A percentile compares a stretch with the other conserved stretches of the same genome.
Conservation (phyloP, 371 early-diverging fungal genomes). For the Lichtheimia ramosa region DNA sequence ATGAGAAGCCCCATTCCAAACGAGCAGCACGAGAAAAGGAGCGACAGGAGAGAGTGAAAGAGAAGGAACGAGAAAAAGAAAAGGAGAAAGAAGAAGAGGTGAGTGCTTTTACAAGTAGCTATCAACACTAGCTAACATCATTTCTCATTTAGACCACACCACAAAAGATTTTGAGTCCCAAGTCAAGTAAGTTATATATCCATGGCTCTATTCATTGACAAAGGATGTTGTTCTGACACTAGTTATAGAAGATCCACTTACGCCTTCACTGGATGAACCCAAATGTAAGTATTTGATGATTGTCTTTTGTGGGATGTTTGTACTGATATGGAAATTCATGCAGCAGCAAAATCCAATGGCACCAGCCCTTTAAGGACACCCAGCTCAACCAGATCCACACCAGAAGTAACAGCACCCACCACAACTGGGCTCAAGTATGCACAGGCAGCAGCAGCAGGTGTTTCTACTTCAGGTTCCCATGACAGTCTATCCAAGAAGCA, state of each 20-base stretch:
- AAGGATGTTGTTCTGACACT: too few species aligned
- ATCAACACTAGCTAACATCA: too few species aligned
- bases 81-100: slow-evolving; percentile 27
- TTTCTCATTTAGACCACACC: too few species aligned
- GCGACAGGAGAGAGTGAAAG: not conserved
- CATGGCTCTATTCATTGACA: too few species aligned
- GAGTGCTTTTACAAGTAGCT: not conserved
- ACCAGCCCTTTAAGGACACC: slow-evolving; percentile 12
- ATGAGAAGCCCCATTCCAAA: slow-evolving; percentile 26
- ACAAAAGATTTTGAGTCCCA: too few species aligned
- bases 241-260: slow-evolving; percentile 1
- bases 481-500: slow-evolving; percentile 11
- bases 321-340: too few species aligned
- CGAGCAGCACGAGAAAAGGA: slow-evolving; percentile 27
- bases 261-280: slow-evolving; percentile 1
- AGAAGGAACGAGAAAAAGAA: slow-evolving; percentile 38
- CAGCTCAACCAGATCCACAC: not conserved
- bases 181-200: too few species aligned
- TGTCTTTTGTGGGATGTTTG: too few species aligned
- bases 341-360: not conserved
- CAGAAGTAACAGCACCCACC: not conserved
- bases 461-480: slow-evolving; percentile 3
- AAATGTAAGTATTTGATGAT: too few species aligned
- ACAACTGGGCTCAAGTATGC: slow-evolving; percentile 29
- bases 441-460: slow-evolving; percentile 33